These are phyloP conservation scores for Blastobotrys chiropterorum DNA, from an alignment of 805 yeast genomes.

Conservation along the genomic window DNA sequence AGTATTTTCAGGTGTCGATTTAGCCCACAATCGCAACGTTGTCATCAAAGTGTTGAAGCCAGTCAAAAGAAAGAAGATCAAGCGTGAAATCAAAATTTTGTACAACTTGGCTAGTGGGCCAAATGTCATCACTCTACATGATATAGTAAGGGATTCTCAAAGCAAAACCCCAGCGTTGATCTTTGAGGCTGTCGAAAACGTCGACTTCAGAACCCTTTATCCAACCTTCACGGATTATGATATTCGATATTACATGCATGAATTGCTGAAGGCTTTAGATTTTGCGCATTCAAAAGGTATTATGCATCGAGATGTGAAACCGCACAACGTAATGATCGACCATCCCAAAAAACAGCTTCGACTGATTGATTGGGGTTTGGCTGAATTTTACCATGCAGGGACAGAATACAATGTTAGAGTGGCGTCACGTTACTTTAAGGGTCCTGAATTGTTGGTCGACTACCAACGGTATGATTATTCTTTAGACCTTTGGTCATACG, in stretches of 20 bases:
- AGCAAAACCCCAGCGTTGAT: constrained; percentile 77
- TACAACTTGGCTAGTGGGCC: constrained; percentile 83
- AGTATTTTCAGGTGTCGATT: constrained; percentile 78
- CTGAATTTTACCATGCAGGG: constrained; percentile 87
- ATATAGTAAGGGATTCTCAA: constrained; percentile 76
- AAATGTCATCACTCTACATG: constrained; percentile 66
- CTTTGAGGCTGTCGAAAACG: constrained; percentile 77
- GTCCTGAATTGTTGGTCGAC: constrained; percentile 83
- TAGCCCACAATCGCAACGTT: constrained; percentile 51
- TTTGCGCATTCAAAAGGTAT: constrained; percentile 91
- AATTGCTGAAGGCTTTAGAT: constrained; percentile 75
- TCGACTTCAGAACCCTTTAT: constrained; percentile 80
- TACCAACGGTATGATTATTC: constrained; percentile 81
- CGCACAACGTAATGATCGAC: constrained; percentile 91
- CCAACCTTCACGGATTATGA: constrained; percentile 72
- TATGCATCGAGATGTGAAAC: constrained; percentile 91
- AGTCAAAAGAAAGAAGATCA: constrained; percentile 86
- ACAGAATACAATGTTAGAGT: constrained; percentile 88
- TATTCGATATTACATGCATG: constrained; percentile 76
- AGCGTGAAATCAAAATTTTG: constrained; percentile 81
- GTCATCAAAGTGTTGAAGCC: constrained; percentile 92
- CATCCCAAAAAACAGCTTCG: constrained; percentile 55
- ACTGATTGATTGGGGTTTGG: constrained; percentile 91
- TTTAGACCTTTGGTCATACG: constrained; percentile 84
- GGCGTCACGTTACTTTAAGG: constrained; percentile 86